Evolutionary conservation across 148 eudicot genomes (phyloP), one percentile per base, ranked within the genome.

Genomic region (Cornus kousa): DNA sequence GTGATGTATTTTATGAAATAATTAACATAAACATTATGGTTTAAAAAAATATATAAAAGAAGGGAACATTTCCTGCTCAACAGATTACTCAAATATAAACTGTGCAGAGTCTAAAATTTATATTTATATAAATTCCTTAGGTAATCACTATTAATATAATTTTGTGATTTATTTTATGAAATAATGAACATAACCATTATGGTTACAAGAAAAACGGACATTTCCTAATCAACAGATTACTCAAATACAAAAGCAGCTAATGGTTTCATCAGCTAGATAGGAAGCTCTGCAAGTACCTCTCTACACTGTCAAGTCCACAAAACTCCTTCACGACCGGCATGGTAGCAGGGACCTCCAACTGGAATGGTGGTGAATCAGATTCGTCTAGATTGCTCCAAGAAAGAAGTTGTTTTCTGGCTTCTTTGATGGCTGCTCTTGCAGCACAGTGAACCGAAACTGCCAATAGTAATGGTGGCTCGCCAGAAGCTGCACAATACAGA

Each of bases 401-500:
- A 71, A 72, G 83, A 9, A 88, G 86, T 86, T 95, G 94, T 68
- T 75, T 83, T 81, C 97, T 87, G 13, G 98, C 98, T 79, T 90
- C 98, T 85, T 81, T 86, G 74, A 93, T 83, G 70, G 97, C 98
- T 70, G 97, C 97, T 79, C 97, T 85, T 2, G 90, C 84, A 16
- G 98, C 98, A 80, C 97, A 93, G 73, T 95, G 97, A 77, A 90
- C 96, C 11, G 98, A 89, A 67, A 85, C 88, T 67, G 98, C 98
- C 81, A 95, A 76, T 53, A 95, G 87, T 81, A 95, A 74, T 16
- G 97, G 98, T 22, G 97, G 97, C 81, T 95, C 98, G n/a, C 98
- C 98, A 39, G 98, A 95, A 74, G 97, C 98, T 95, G 92, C 89
- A 81, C 46, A 19, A 59, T 40, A 55, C 8, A 72, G 46, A 28